These are phyloP conservation scores for Melocanna baccifera DNA, from an alignment of 176 grass and related monocot genomes.

Conservation along the genomic window DNA sequence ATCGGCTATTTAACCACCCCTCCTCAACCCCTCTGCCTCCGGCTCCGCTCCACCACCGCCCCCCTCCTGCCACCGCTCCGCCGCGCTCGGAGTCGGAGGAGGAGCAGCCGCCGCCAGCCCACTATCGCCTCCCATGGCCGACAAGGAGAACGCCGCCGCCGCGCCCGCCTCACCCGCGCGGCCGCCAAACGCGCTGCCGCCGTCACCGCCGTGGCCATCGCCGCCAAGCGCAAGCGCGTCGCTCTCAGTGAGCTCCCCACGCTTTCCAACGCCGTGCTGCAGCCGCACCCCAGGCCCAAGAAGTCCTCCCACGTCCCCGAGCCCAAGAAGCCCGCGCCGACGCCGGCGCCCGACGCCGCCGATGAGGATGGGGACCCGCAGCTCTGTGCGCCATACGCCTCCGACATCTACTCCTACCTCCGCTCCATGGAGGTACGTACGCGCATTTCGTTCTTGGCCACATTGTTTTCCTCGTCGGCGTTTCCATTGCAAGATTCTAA, in stretches of 20 bases:
- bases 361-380: conserved; percentile 34
- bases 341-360: neutral
- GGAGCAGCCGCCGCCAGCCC: neutral
- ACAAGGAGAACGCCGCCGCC: conserved; percentile 44
- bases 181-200: conserved; percentile 30
- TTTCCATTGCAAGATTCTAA: neutral
- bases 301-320: neutral
- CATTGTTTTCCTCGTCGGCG: neutral
- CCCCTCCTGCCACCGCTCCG: neutral
- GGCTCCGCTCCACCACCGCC: neutral
- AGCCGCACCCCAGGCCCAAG: conserved; percentile 5
- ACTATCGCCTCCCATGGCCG: conserved; percentile 14
- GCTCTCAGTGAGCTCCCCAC: conserved; percentile 51
- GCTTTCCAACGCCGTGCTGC: conserved; percentile 27
- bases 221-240: conserved; percentile 67
- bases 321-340: neutral
- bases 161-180: conserved; percentile 50
- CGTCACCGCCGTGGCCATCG: neutral
- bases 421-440: conserved; percentile 62
- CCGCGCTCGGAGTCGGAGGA: conserved; percentile 33
- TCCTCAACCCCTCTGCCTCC: neutral
- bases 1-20: conserved; percentile 9
- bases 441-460: neutral
- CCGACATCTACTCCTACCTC: conserved; percentile 78
- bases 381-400: conserved; percentile 52